Evolutionary conservation across 2,329 filamentous ascomycete species (phyloP).

Genomic region (Alternaria sp.): DNA sequence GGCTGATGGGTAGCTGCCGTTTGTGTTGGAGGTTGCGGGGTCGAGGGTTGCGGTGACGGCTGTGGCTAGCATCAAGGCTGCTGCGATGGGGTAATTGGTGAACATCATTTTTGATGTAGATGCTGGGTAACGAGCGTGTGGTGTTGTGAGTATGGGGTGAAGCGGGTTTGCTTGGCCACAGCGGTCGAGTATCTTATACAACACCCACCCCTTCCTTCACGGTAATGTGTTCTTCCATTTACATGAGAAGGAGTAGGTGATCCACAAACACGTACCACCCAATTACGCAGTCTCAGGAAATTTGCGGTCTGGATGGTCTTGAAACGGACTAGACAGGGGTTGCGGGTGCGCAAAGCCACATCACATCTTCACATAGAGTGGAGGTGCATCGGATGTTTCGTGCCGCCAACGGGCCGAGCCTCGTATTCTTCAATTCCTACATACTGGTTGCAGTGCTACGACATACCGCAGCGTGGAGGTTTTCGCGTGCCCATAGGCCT

Average conservation of each 20-base stretch:
- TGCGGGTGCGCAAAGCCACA: background rate
- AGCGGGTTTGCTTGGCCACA: background rate
- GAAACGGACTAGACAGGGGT: constrained; percentile 5
- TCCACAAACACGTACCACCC: constrained; percentile 1
- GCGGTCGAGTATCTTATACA: background rate
- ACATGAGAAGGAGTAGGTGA: background rate
- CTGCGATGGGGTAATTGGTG: constrained; percentile 3
- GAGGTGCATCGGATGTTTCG: background rate
- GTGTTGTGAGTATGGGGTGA: background rate
- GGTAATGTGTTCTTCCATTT: background rate
- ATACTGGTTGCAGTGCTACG: background rate
- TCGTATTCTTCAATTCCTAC: background rate
- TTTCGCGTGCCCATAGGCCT: background rate
- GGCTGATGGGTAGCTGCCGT: constrained; percentile 37
- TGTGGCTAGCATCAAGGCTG: constrained; percentile 15
- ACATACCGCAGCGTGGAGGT: background rate
- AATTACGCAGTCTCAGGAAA: background rate
- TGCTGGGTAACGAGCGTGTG: background rate
- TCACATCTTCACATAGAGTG: background rate
- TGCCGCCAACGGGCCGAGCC: background rate
- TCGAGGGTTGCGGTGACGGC: constrained; percentile 43
- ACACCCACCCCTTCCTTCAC: background rate
- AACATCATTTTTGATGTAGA: background rate
- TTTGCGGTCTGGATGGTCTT: background rate
- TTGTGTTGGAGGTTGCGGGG: constrained; percentile 48